These are phyloP conservation scores for Picea abies DNA, from an alignment of 83 land plant genomes.

Conservation along the genomic window DNA sequence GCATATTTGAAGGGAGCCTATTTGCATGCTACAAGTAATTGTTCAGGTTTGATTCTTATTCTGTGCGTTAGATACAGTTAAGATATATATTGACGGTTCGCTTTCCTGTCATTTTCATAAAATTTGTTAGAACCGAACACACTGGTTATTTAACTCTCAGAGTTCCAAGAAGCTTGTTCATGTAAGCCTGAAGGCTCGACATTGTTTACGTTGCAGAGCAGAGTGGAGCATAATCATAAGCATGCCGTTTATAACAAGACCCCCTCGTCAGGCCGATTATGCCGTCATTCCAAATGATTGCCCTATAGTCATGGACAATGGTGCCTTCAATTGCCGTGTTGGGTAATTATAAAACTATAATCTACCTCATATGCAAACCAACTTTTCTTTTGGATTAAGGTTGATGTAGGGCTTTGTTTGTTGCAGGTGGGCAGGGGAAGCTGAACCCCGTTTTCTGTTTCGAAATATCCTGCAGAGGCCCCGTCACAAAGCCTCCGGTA, in stretches of 20 bases:
- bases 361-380: neutral
- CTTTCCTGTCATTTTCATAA: too few relatives aligned
- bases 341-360: slow-evolving; percentile 53
- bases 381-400: neutral
- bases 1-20: too few relatives aligned
- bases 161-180: too few relatives aligned
- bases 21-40: too few relatives aligned
- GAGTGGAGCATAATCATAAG: neutral
- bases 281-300: slow-evolving; percentile 36
- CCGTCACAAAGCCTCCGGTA: slow-evolving; percentile 74
- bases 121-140: too few relatives aligned
- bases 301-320: slow-evolving; percentile 96
- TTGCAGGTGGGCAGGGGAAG: slow-evolving; percentile 86
- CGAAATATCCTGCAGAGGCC: slow-evolving; percentile 78
- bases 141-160: too few relatives aligned
- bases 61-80: too few relatives aligned
- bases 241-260: slow-evolving; percentile 49
- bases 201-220: neutral
- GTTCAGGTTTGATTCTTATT: too few relatives aligned
- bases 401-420: neutral
- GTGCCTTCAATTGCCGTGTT: slow-evolving; percentile 83
- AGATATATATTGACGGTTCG: too few relatives aligned
- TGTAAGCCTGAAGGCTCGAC: too few relatives aligned
- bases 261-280: slow-evolving; percentile 72
- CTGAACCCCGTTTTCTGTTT: slow-evolving; percentile 67